phyloP scores from a whole-genome alignment of 768 basidiomycete genomes.

The Strobilomyces confusus region DNA sequence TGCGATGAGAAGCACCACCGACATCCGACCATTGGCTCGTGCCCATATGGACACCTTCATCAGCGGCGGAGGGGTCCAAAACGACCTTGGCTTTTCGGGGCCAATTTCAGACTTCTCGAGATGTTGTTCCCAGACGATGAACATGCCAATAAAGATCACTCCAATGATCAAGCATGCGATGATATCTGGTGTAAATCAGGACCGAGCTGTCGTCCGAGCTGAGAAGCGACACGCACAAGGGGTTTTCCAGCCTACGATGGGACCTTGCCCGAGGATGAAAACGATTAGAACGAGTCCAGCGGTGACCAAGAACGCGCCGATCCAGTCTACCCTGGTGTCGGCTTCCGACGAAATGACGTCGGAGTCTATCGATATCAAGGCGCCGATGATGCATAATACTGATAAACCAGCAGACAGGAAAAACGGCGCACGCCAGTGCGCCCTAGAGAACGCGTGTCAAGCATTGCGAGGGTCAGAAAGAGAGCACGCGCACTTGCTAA shows the following conservation, averaged over 20 bases:
- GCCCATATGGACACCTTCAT: constrained; percentile 63
- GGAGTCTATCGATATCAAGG: constrained; percentile 54
- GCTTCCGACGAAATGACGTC: constrained; percentile 42
- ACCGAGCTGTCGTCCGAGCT: constrained; percentile 19
- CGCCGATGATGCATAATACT: constrained; percentile 48
- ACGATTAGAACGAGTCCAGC: constrained; percentile 64
- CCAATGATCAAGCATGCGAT: constrained; percentile 65
- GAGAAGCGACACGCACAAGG: constrained; percentile 36
- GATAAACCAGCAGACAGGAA: constrained; percentile 60
- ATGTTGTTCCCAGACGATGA: constrained; percentile 63
- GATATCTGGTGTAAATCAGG: constrained; percentile 46
- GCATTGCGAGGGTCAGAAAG: not conserved
- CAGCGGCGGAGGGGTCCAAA: constrained; percentile 52
- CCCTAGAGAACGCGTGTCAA: constrained; percentile 10
- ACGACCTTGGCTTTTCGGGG: constrained; percentile 16
- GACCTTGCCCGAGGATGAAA: constrained; percentile 69
- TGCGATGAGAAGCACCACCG: constrained; percentile 58
- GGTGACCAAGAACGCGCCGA: constrained; percentile 66
- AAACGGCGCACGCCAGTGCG: constrained; percentile 66
- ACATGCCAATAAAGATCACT: constrained; percentile 48
- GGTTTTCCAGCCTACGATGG: constrained; percentile 62
- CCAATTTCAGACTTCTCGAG: constrained; percentile 39
- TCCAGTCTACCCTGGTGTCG: constrained; percentile 66
- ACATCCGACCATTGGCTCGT: constrained; percentile 58
- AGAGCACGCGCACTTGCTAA: constrained; percentile 31